Evolutionary conservation across 192 early-diverging fungal species (phyloP).

Genomic region (Coemansia sp.): DNA sequence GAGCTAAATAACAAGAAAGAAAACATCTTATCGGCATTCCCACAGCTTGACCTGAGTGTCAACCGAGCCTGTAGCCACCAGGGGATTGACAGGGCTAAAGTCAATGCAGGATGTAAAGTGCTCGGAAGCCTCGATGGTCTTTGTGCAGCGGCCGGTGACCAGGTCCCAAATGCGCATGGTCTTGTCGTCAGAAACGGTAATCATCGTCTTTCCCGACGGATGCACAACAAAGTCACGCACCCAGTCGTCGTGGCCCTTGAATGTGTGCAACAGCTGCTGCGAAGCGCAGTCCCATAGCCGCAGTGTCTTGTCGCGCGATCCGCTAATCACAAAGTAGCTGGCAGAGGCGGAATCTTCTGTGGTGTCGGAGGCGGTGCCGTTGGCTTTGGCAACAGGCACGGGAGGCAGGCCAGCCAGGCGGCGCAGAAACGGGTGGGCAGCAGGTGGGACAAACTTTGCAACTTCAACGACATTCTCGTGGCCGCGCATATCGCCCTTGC

Average conservation of each 20-base stretch:
- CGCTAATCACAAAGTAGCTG: slow-evolving; percentile 75
- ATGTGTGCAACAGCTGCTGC: slow-evolving; percentile 68
- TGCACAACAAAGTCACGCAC: slow-evolving; percentile 82
- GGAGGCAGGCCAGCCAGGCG: slow-evolving; percentile 63
- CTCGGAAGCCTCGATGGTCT: slow-evolving; percentile 77
- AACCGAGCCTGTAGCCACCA: slow-evolving; percentile 85
- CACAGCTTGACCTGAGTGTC: slow-evolving; percentile 77
- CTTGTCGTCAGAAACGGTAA: slow-evolving; percentile 89
- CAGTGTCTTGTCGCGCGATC: slow-evolving; percentile 88
- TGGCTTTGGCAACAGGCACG: not conserved
- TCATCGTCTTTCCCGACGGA: slow-evolving; percentile 75
- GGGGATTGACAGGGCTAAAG: slow-evolving; percentile 61
- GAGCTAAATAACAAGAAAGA: not conserved
- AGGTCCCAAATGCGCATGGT: slow-evolving; percentile 89
- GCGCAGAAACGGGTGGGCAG: slow-evolving; percentile 62
- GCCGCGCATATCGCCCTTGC: slow-evolving; percentile 75
- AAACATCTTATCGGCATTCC: slow-evolving; percentile 54
- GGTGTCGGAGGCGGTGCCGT: not conserved
- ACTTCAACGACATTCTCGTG: slow-evolving; percentile 97
- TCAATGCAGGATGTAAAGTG: slow-evolving; percentile 90
- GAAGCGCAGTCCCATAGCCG: slow-evolving; percentile 77
- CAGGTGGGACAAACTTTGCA: slow-evolving; percentile 76
- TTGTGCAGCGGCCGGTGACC: slow-evolving; percentile 73
- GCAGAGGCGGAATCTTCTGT: slow-evolving; percentile 41
- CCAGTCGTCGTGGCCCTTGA: slow-evolving; percentile 93